Conservation (phyloP, 257 asterid species). For the Schizonepeta tenuifolia region DNA sequence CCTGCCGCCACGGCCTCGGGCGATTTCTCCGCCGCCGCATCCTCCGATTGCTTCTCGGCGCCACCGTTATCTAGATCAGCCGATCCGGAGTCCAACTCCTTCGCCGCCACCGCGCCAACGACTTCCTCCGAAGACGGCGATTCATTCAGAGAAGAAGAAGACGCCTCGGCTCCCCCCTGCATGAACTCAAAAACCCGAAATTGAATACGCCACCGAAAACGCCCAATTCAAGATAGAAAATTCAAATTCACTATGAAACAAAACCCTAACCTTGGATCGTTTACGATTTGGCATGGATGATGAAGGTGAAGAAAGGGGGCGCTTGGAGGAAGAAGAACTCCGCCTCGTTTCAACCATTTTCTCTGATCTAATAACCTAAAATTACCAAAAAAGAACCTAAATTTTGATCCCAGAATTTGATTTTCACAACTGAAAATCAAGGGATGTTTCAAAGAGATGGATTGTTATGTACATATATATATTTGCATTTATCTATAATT, state of each 20-base stretch:
- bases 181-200: conserved; percentile 36
- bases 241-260: conserved; percentile 25
- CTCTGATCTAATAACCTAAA: conserved; percentile 33
- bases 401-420: conserved; percentile 28
- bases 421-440: conserved; percentile 38
- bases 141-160: conserved; percentile 73
- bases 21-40: conserved; percentile 46
- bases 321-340: conserved; percentile 83
- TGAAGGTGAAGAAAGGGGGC: conserved; percentile 69
- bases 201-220: conserved; percentile 26
- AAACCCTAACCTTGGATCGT: conserved; percentile 85
- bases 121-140: conserved; percentile 52
- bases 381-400: conserved; percentile 8
- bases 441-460: conserved; percentile 11
- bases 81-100: conserved; percentile 77
- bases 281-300: conserved; percentile 70
- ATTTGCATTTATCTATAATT: background rate
- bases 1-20: conserved; percentile 58
- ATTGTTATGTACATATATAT: background rate
- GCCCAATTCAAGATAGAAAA: background rate
- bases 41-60: conserved; percentile 52
- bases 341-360: conserved; percentile 93
- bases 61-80: conserved; percentile 66
- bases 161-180: conserved; percentile 87
- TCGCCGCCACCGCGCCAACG: conserved; percentile 41